Base-by-base conservation (phyloP, 805 yeast species). In the Candida xiaguanensis region DNA sequence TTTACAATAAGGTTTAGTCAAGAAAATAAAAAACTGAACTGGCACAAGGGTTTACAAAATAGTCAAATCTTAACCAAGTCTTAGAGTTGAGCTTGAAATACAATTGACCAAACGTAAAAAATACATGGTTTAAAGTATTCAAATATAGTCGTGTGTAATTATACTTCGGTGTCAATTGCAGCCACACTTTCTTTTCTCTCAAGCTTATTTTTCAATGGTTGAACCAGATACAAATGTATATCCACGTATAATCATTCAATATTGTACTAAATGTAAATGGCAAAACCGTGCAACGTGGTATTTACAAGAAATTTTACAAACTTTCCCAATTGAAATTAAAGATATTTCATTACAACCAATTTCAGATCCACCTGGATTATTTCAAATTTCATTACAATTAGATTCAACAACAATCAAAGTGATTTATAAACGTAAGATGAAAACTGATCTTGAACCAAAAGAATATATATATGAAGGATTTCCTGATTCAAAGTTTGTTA, bases 261-360 rank as follows among this genome's bases (percentile, higher is more conserved):
- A 82, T 61, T 88, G 96, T 55, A 82, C 84, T 27, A 77, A 75
- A 53, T 88, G 96, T 67, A 83, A 84, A 52, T 88, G 96, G 96
- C 84, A 85, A 50, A 73, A 86, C 34, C 65, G 96, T 9, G 95
- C 96, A 2, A 74, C 86, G 0, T 89, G 96, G 96, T 86, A 86
- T 49, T 65, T 79, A 23, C 95, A 85, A 55, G 96, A 88, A 58
- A 64, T 89, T 1, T 61, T 88, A n/a, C 87, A 84, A 52, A 89
- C 96, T 0, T 89, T 87, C 58, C 81, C 80, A 74, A 55, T 59
- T 12, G 55, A 55, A 12, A 50, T 95, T 79, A 8, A 76, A 78
- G 63, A 58, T 22, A 47, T 59, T 7, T 43, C 59, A 5, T 34
- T 59, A 8, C 57, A 51, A 32, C 63, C 65, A 5, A 44, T 50